phyloP scores from a whole-genome alignment of 768 basidiomycete species.

The Saitozyma sp. region DNA sequence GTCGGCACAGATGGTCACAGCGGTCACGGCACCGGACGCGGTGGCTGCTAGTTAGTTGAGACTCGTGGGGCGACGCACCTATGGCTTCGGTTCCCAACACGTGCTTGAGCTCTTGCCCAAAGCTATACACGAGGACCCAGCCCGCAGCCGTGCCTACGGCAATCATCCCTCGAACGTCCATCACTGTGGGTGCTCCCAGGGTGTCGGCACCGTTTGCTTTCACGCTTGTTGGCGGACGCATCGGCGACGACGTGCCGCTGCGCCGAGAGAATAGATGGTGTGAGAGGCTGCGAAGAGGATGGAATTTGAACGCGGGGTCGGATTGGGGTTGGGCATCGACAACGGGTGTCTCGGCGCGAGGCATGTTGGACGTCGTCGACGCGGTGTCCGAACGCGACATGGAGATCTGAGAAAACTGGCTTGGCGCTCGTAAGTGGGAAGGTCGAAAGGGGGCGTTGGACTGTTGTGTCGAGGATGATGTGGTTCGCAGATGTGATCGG shows the following conservation, averaged over 20 bases:
- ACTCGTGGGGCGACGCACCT: conserved; percentile 56
- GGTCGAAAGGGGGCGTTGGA: conserved; percentile 17
- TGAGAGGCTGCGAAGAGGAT: conserved; percentile 35
- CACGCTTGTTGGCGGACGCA: background rate
- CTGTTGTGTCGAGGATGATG: conserved; percentile 34
- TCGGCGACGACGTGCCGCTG: too few relatives aligned
- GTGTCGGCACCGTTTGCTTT: conserved; percentile 44
- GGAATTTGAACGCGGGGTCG: conserved; percentile 36
- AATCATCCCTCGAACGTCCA: conserved; percentile 82
- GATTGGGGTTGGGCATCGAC: background rate
- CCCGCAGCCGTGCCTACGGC: conserved; percentile 85
- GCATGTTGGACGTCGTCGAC: too few relatives aligned
- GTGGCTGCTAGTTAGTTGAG: background rate
- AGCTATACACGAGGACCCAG: conserved; percentile 79
- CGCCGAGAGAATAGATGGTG: conserved; percentile 12
- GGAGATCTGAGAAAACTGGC: conserved; percentile 40
- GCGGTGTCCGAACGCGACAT: conserved; percentile 6
- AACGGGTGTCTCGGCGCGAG: too few relatives aligned
- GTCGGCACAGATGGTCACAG: conserved; percentile 81
- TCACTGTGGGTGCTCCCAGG: conserved; percentile 57
- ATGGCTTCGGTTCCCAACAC: conserved; percentile 71
- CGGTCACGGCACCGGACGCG: conserved; percentile 17
- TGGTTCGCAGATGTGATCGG: conserved; percentile 47
- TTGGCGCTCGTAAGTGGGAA: conserved; percentile 25
- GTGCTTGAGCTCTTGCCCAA: conserved; percentile 77